Evolutionary conservation across 805 yeast genomes (phyloP).

Genomic region (Candida xiaguanensis): DNA sequence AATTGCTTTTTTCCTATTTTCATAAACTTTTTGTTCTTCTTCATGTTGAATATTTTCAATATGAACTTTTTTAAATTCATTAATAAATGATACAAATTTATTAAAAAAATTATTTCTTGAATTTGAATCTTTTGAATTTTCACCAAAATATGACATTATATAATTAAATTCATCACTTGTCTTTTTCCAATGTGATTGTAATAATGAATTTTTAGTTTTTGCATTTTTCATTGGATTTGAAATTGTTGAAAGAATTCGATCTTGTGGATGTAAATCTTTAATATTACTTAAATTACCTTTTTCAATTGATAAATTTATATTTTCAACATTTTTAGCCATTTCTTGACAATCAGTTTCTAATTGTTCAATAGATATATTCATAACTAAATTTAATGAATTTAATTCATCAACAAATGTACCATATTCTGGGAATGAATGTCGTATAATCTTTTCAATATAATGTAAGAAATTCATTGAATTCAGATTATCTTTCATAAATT

Average conservation of each 20-base stretch:
- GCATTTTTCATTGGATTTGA: conserved; percentile 73
- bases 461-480: conserved; percentile 88
- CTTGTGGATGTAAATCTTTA: conserved; percentile 76
- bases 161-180: conserved; percentile 64
- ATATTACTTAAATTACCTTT: conserved; percentile 86
- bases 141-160: conserved; percentile 86
- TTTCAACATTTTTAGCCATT: conserved; percentile 56
- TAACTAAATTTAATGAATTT: conserved; percentile 52
- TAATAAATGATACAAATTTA: conserved; percentile 75
- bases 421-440: conserved; percentile 78
- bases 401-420: conserved; percentile 74
- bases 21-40: conserved; percentile 60
- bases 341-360: conserved; percentile 68
- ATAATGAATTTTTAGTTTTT: conserved; percentile 58
- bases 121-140: conserved; percentile 67
- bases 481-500: conserved; percentile 84
- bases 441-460: conserved; percentile 84
- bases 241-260: conserved; percentile 60
- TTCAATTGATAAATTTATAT: conserved; percentile 69
- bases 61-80: conserved; percentile 76
- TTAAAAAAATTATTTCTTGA: conserved; percentile 69
- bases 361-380: conserved; percentile 80
- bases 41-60: conserved; percentile 76
- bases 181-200: conserved; percentile 59
- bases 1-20: conserved; percentile 30